A percentile compares a stretch with the other conserved stretches of the same genome.
These are phyloP conservation scores for Saturnispora silvae DNA, from an alignment of 805 yeast species.

Conservation along the genomic window DNA sequence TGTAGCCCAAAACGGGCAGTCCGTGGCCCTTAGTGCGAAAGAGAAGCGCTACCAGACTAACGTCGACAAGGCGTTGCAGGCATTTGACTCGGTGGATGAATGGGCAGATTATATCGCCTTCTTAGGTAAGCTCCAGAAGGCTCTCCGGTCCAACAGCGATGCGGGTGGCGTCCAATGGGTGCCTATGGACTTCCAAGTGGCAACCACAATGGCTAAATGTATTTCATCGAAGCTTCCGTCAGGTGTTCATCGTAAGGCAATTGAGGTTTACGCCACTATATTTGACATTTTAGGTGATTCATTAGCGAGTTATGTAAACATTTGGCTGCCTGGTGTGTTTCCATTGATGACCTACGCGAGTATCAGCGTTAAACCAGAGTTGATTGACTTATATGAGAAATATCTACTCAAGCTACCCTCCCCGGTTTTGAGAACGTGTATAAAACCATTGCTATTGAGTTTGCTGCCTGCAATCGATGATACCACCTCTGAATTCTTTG, in stretches of 20 bases:
- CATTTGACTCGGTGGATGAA: slow-evolving; percentile 77
- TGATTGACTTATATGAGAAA: slow-evolving; percentile 50
- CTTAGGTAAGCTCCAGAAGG: slow-evolving; percentile 66
- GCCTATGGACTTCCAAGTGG: slow-evolving; percentile 57
- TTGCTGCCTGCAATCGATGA: slow-evolving; percentile 87
- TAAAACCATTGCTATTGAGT: slow-evolving; percentile 63
- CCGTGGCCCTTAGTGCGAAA: slow-evolving; percentile 35
- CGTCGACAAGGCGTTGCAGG: slow-evolving; percentile 60
- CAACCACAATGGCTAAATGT: slow-evolving; percentile 68
- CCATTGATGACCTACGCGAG: slow-evolving; percentile 85
- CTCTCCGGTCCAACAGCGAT: slow-evolving; percentile 42
- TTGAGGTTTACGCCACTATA: slow-evolving; percentile 63
- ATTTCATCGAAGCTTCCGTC: slow-evolving; percentile 76
- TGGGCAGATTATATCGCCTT: slow-evolving; percentile 98
- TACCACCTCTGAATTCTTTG: slow-evolving; percentile 76
- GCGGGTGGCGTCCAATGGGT: slow-evolving; percentile 39
- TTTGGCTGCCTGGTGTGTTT: slow-evolving; percentile 90
- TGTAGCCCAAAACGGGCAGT: slow-evolving; percentile 8
- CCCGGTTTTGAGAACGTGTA: slow-evolving; percentile 37
- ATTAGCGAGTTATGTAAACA: slow-evolving; percentile 41
- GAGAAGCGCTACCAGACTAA: slow-evolving; percentile 60
- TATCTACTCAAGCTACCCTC: slow-evolving; percentile 46
- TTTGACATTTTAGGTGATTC: slow-evolving; percentile 53
- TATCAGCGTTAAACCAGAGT: slow-evolving; percentile 73
- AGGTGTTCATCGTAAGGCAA: slow-evolving; percentile 87